Evolutionary conservation across 2,329 filamentous ascomycete species (phyloP).

Genomic region (Pestalotiopsis sp.): DNA sequence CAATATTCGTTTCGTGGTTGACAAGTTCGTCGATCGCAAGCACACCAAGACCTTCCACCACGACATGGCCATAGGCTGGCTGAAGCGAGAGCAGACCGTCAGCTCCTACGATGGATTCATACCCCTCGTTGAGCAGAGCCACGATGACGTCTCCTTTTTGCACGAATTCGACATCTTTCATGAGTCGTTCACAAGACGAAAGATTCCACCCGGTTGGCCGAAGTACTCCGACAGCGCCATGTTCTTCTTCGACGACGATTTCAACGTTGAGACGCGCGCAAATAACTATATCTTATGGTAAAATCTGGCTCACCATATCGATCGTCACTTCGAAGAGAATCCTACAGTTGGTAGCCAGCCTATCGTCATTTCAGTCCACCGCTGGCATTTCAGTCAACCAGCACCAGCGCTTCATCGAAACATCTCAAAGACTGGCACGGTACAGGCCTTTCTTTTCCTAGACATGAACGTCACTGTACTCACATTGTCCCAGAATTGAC

Average conservation of each 20-base stretch:
- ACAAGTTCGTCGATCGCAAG: not conserved
- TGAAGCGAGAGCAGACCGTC: not conserved
- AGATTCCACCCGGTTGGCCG: not conserved
- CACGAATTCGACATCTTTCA: not conserved
- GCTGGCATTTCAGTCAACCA: too few relatives aligned
- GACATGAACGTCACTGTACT: not conserved
- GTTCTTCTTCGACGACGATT: slow-evolving; percentile 4
- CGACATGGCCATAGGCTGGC: not conserved
- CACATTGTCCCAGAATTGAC: too few relatives aligned
- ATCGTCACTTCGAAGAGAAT: not conserved
- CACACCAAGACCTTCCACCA: not conserved
- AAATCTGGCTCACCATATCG: not conserved
- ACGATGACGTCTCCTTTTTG: not conserved
- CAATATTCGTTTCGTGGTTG: not conserved
- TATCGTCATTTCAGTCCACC: too few relatives aligned
- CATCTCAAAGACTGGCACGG: not conserved
- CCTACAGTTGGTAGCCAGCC: too few relatives aligned
- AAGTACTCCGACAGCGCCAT: not conserved
- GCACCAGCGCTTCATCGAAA: too few relatives aligned
- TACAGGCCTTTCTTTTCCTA: not conserved
- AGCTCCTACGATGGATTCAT: not conserved
- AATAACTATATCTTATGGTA: not conserved
- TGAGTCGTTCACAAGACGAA: not conserved
- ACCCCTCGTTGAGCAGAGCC: not conserved
- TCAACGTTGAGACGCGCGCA: slow-evolving; percentile 2